phyloP scores from a whole-genome alignment of 495 filamentous ascomycete genomes.

The Penicillium steckii region DNA sequence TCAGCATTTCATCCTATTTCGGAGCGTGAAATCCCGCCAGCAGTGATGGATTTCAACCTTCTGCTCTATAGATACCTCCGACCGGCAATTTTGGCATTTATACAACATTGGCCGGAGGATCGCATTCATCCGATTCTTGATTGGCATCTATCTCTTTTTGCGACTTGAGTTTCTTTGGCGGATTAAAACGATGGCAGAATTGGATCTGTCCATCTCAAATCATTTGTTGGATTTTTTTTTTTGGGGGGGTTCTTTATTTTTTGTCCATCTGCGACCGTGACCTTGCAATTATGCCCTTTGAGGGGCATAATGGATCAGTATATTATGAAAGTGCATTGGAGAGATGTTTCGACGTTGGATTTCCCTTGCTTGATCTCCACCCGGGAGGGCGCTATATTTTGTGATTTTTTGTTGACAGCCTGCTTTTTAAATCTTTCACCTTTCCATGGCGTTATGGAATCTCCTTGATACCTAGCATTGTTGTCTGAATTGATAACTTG shows the following conservation, averaged over 20 bases:
- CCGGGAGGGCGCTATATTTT: background rate
- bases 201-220: background rate
- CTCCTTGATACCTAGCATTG: constrained; percentile 25
- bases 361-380: background rate
- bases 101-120: background rate
- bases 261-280: background rate
- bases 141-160: background rate
- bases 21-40: background rate
- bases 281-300: constrained; percentile 1
- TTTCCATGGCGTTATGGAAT: constrained; percentile 16
- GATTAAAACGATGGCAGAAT: constrained; percentile 9
- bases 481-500: constrained; percentile 4
- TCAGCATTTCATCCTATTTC: background rate
- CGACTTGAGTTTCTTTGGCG: constrained; percentile 4
- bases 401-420: background rate
- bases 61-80: background rate
- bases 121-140: no score
- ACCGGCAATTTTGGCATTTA: background rate
- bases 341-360: constrained; percentile 10
- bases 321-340: constrained; percentile 19
- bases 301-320: background rate
- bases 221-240: background rate
- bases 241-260: background rate
- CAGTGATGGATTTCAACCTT: background rate
- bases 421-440: constrained; percentile 10